Percentiles rank a stretch among this genome's conserved stretches.
Evolutionary conservation across 495 filamentous ascomycete species (phyloP).

Genomic region (Penicillium salamii): DNA sequence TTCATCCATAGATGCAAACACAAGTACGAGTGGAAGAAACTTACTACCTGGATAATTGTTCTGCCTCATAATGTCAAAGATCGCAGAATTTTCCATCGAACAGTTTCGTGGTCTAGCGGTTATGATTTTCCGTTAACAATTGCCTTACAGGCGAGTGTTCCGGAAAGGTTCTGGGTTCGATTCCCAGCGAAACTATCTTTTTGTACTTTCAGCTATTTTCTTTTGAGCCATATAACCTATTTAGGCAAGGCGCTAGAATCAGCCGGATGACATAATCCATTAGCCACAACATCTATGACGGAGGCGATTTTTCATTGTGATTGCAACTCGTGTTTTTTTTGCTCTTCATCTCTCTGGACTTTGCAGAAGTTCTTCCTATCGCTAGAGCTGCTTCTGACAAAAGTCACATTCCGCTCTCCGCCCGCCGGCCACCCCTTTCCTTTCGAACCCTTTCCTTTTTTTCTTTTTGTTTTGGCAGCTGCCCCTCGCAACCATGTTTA

Average conservation of each 20-base stretch:
- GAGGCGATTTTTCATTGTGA: constrained; percentile 22
- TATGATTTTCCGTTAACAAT: constrained; percentile 15
- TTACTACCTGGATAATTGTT: no score
- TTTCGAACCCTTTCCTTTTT: constrained; percentile 3
- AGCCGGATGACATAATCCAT: constrained; percentile 17
- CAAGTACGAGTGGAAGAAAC: no score
- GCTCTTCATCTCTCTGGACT: constrained; percentile 10
- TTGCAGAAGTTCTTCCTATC: not conserved
- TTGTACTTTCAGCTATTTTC: not conserved
- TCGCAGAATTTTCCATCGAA: not conserved
- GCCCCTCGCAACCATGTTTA: constrained; percentile 59
- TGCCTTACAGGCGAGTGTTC: constrained; percentile 2
- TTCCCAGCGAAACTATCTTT: constrained; percentile 22
- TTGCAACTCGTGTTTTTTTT: constrained; percentile 7
- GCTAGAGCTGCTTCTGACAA: constrained; percentile 1
- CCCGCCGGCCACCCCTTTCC: constrained; percentile 3
- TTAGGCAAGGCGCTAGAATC: not conserved
- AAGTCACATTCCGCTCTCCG: not conserved
- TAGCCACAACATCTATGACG: constrained; percentile 29
- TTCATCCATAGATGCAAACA: no score
- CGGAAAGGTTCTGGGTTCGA: constrained; percentile 24
- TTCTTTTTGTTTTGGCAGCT: constrained; percentile 26
- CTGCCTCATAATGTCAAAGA: not conserved
- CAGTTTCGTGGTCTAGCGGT: constrained; percentile 12
- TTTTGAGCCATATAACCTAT: not conserved